A percentile compares a stretch with the other conserved stretches of the same genome.
Evolutionary conservation across 2,329 filamentous ascomycete genomes (phyloP).

Genomic region (Madurella fahalii): DNA sequence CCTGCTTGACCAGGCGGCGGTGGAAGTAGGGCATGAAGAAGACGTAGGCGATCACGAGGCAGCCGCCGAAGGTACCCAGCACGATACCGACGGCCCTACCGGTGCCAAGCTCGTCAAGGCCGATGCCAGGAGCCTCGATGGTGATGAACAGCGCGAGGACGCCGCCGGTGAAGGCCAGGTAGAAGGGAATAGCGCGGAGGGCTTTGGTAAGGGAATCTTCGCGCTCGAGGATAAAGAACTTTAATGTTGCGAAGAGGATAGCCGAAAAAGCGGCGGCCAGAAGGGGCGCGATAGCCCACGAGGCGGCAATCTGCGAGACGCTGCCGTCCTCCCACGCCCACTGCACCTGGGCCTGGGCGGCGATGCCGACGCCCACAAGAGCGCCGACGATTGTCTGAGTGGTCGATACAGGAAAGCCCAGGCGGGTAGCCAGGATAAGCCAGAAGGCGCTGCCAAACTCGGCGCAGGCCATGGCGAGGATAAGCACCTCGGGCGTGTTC

Average conservation of each 20-base stretch:
- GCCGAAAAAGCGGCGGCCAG: neutral
- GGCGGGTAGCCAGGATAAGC: slow-evolving; percentile 58
- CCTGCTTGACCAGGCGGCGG: neutral
- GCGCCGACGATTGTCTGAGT: slow-evolving; percentile 60
- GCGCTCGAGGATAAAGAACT: neutral
- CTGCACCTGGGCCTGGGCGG: neutral
- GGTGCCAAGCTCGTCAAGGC: neutral
- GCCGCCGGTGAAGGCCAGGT: neutral
- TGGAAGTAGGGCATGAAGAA: neutral
- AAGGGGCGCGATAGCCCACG: neutral
- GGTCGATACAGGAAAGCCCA: slow-evolving; percentile 57
- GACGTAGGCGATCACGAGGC: neutral
- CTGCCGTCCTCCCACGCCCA: neutral
- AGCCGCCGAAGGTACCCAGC: neutral
- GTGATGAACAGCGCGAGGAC: neutral
- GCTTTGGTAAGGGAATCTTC: neutral
- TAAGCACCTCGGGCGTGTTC: slow-evolving; percentile 45
- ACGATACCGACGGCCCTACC: neutral
- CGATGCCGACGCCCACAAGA: slow-evolving; percentile 50
- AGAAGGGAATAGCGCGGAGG: neutral
- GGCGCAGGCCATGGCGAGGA: slow-evolving; percentile 55
- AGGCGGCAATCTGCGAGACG: neutral
- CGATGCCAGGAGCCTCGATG: neutral
- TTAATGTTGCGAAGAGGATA: neutral
- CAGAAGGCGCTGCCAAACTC: slow-evolving; percentile 57